Percentiles rank a stretch among this genome's conserved stretches.
Conservation (phyloP, 768 basidiomycete species). For the Podaxis sp. region DNA sequence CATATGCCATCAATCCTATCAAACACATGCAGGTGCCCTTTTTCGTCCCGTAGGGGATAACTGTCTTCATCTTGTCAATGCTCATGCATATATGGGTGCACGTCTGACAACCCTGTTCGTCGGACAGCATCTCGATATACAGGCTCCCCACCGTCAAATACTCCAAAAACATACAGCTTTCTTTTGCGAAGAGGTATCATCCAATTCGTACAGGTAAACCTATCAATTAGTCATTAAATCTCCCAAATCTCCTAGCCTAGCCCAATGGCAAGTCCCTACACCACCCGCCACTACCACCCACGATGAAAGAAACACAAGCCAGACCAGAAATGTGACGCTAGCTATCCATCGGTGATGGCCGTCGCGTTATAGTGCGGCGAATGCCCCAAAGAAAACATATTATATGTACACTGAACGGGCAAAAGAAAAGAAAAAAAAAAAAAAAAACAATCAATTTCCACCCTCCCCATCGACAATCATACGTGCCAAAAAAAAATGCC, state of each 20-base stretch:
- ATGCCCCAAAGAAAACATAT: conserved; percentile 4
- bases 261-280: not conserved
- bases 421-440: not conserved
- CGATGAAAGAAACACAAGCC: not conserved
- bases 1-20: not conserved
- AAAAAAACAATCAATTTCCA: not conserved
- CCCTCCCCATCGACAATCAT: not conserved
- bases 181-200: not conserved
- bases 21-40: no score
- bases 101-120: no score
- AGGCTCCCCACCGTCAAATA: not conserved
- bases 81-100: no score
- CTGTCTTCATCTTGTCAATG: no score
- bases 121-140: not conserved
- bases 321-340: not conserved
- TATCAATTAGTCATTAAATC: conserved; percentile 6
- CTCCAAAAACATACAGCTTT: not conserved
- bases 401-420: conserved; percentile 6
- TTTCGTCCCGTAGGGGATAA: no score
- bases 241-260: not conserved
- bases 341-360: conserved; percentile 3
- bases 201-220: not conserved
- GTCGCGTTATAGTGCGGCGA: not conserved
- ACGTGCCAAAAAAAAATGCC: not conserved
- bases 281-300: not conserved